phyloP scores from a whole-genome alignment of 371 early-diverging fungal genomes.

The Cokeromyces recurvatus region DNA sequence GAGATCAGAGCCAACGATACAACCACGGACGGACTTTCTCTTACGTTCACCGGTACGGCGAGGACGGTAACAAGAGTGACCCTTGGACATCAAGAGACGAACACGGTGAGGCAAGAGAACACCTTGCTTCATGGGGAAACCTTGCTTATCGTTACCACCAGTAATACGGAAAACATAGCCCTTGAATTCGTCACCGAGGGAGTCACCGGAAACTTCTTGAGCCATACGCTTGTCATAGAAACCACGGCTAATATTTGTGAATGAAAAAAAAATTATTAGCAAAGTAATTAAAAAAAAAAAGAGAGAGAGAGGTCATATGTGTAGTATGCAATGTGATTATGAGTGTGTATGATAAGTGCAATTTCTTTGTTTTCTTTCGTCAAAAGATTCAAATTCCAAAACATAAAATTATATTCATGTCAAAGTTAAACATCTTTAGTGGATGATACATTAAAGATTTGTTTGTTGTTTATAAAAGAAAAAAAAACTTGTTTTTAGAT shows the following conservation, averaged over 20 bases:
- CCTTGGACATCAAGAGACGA: conserved; percentile 92
- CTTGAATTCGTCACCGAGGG: conserved; percentile 98
- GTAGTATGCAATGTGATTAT: background rate
- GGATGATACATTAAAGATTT: no score
- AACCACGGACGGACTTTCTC: conserved; percentile 99
- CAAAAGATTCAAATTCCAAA: background rate
- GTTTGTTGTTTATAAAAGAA: no score
- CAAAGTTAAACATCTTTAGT: no score
- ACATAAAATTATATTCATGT: no score
- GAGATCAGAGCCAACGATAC: conserved; percentile 96
- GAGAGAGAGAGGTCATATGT: no score
- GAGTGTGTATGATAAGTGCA: no score
- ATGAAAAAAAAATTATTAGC: background rate
- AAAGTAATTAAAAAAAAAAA: background rate
- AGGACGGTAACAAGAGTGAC: conserved; percentile 99
- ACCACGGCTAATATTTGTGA: conserved; percentile 72
- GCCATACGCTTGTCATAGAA: conserved; percentile 98
- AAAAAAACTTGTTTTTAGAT: no score
- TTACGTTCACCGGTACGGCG: conserved; percentile 98
- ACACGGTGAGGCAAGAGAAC: conserved; percentile 93
- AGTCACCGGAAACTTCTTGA: conserved; percentile 94
- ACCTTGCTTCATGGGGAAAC: conserved; percentile 98
- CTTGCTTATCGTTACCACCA: conserved; percentile 99
- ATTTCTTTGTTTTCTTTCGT: no score
- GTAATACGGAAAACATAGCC: conserved; percentile 99